A percentile compares a stretch with the other conserved stretches of the same genome.
These are phyloP conservation scores for Cercospora nicotianae DNA, from an alignment of 2,329 filamentous ascomycete species.

Conservation along the genomic window DNA sequence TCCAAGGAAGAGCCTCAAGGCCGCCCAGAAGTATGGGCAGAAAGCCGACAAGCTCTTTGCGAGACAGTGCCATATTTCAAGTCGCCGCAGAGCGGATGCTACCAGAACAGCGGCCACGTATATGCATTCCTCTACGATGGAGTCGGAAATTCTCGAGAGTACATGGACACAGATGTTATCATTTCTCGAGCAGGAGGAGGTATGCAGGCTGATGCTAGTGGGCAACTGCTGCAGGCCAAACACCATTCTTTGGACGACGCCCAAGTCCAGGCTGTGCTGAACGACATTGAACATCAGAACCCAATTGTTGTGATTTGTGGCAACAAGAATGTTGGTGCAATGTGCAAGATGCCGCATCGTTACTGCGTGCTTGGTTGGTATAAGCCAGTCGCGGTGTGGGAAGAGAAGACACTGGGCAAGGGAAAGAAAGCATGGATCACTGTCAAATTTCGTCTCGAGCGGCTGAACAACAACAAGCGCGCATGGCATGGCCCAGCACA, in stretches of 20 bases:
- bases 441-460: conserved; percentile 66
- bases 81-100: conserved; percentile 60
- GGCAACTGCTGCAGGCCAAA: conserved; percentile 48
- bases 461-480: conserved; percentile 56
- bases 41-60: conserved; percentile 60
- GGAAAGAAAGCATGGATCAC: conserved; percentile 37
- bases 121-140: conserved; percentile 62
- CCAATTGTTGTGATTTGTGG: conserved; percentile 57
- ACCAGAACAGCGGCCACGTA: conserved; percentile 53
- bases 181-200: conserved; percentile 64
- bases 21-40: conserved; percentile 57
- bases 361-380: conserved; percentile 71
- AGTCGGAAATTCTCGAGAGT: conserved; percentile 54
- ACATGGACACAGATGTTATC: conserved; percentile 61
- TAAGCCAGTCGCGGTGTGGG: conserved; percentile 68
- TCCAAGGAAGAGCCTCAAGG: conserved; percentile 39
- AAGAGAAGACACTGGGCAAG: conserved; percentile 53
- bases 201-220: conserved; percentile 48
- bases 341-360: conserved; percentile 54
- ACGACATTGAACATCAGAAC: conserved; percentile 49
- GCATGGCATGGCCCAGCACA: conserved; percentile 42
- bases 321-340: conserved; percentile 50
- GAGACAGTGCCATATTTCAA: conserved; percentile 65
- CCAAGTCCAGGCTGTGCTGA: conserved; percentile 45
- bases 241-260: conserved; percentile 47